These are phyloP conservation scores for Puccinia coronata DNA, from an alignment of 1,284 basidiomycete species.

Conservation along the genomic window DNA sequence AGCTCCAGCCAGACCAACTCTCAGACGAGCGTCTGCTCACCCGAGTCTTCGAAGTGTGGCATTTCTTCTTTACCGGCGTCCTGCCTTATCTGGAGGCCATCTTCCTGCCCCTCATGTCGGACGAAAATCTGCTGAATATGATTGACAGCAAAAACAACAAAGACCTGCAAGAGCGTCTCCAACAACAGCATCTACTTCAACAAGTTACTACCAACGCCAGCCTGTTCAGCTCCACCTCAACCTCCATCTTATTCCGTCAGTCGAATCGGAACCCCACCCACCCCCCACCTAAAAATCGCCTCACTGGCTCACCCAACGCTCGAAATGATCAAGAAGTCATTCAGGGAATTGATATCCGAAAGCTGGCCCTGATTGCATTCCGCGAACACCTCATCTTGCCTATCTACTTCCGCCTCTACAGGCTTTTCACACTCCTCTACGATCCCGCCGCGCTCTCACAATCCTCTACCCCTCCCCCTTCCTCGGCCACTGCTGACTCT, in stretches of 20 bases:
- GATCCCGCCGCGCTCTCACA: background rate
- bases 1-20: constrained; percentile 53
- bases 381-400: constrained; percentile 20
- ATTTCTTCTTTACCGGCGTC: constrained; percentile 55
- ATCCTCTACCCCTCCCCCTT: background rate
- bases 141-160: constrained; percentile 48
- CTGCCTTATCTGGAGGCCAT: constrained; percentile 56
- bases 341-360: constrained; percentile 32
- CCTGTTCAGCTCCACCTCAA: constrained; percentile 13
- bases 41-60: constrained; percentile 55
- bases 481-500: background rate
- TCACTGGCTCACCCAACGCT: background rate
- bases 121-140: constrained; percentile 53
- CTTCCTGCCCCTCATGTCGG: constrained; percentile 56
- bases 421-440: constrained; percentile 19
- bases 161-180: constrained; percentile 41
- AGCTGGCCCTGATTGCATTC: constrained; percentile 25
- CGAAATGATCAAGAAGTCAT: constrained; percentile 2
- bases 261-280: background rate
- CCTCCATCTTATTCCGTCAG: constrained; percentile 19
- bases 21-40: constrained; percentile 54
- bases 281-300: constrained; percentile 4
- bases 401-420: constrained; percentile 27
- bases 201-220: constrained; percentile 38
- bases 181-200: constrained; percentile 40